phyloP scores from a whole-genome alignment of 495 filamentous ascomycete genomes.

The Saxispiralis lemnorum region DNA sequence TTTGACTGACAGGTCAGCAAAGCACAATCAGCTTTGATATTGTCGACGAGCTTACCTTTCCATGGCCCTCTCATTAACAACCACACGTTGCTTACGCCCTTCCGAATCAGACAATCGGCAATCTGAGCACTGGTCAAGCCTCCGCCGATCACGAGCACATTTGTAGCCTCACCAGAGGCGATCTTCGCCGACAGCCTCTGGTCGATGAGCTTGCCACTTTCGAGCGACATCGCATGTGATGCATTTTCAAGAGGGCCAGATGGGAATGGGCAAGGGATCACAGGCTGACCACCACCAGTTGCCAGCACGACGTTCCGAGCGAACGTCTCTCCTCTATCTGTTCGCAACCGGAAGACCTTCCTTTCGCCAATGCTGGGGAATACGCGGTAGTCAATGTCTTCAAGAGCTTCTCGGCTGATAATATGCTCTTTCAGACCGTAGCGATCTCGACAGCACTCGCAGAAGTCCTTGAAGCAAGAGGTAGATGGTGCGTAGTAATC shows the following conservation, averaged over 20 bases:
- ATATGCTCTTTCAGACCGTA: constrained; percentile 32
- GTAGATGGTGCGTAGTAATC: constrained; percentile 46
- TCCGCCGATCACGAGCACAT: constrained; percentile 42
- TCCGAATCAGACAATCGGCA: constrained; percentile 24
- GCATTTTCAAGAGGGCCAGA: neutral
- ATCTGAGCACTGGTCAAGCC: constrained; percentile 45
- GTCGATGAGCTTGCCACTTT: neutral
- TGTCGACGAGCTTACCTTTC: neutral
- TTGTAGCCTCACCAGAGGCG: constrained; percentile 22
- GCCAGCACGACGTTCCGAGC: constrained; percentile 32
- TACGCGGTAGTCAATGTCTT: constrained; percentile 33
- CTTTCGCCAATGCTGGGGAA: constrained; percentile 16
- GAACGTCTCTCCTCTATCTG: constrained; percentile 29
- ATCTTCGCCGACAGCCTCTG: neutral
- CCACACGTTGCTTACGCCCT: neutral
- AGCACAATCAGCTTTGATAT: constrained; percentile 19
- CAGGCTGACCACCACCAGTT: neutral
- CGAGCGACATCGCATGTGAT: neutral
- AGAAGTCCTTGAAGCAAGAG: constrained; percentile 39
- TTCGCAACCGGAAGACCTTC: constrained; percentile 36
- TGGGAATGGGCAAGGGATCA: neutral
- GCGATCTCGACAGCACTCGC: constrained; percentile 32
- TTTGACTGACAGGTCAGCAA: constrained; percentile 39
- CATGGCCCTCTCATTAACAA: neutral
- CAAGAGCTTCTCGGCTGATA: constrained; percentile 32